Percentiles rank a stretch among this genome's conserved stretches.
Conservation (phyloP, 495 filamentous ascomycete species). For the Pyrenula massariospora region DNA sequence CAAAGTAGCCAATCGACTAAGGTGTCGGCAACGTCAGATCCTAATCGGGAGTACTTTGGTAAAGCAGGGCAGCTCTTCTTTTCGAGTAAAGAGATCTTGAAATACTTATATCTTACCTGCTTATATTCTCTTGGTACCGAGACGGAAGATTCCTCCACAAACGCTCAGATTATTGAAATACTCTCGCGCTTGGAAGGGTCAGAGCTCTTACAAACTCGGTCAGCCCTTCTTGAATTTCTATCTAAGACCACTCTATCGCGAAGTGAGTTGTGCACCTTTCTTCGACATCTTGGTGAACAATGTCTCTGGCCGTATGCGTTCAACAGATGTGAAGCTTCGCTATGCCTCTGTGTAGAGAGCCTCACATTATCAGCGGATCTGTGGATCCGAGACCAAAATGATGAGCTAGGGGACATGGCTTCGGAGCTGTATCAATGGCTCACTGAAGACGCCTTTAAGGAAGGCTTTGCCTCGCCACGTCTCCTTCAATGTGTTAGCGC, state of each 20-base stretch:
- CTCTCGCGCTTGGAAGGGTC: background rate
- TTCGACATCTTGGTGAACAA: constrained; percentile 41
- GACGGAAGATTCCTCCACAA: background rate
- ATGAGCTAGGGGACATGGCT: constrained; percentile 48
- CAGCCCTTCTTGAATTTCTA: background rate
- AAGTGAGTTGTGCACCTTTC: constrained; percentile 27
- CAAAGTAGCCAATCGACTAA: constrained; percentile 30
- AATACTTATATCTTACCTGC: background rate
- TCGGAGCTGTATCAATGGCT: constrained; percentile 75
- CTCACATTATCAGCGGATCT: constrained; percentile 51
- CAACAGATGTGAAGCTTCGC: constrained; percentile 65
- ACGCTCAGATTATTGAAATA: background rate
- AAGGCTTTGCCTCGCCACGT: constrained; percentile 50
- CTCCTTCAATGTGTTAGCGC: constrained; percentile 54
- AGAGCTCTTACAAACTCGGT: background rate
- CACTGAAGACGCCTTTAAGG: constrained; percentile 49
- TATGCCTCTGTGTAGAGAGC: constrained; percentile 56
- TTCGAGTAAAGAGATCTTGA: background rate
- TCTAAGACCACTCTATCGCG: constrained; percentile 12
- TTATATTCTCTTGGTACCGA: background rate
- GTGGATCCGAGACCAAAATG: constrained; percentile 45
- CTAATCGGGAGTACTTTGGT: background rate
- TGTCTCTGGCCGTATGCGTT: constrained; percentile 53
- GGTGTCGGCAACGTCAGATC: background rate
- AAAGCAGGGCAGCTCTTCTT: background rate